Percentiles rank a stretch among this genome's conserved stretches.
These are phyloP conservation scores for Fusarium sp. DNA, from an alignment of 2,329 filamentous ascomycete genomes.

Conservation along the genomic window DNA sequence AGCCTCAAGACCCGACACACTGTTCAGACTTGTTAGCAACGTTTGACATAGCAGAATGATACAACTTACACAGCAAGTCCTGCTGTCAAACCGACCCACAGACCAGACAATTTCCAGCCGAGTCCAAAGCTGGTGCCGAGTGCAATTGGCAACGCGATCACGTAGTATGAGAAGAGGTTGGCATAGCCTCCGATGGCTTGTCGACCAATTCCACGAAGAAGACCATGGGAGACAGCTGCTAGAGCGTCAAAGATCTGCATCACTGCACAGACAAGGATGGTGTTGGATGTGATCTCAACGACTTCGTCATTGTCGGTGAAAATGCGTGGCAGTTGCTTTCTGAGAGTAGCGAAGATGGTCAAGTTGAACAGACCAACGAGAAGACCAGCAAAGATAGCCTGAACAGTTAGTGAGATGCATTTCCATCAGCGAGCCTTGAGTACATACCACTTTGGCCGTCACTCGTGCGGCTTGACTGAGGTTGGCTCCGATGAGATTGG, in stretches of 20 bases:
- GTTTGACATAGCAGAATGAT: fast-evolving
- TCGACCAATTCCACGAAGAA: constrained; percentile 84
- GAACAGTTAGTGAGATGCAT: fast-evolving
- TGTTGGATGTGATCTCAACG: constrained; percentile 70
- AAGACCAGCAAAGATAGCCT: constrained; percentile 71
- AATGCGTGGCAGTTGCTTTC: constrained; percentile 77
- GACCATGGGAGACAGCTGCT: constrained; percentile 81
- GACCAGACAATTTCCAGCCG: constrained; percentile 78
- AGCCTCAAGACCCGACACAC: constrained; percentile 36
- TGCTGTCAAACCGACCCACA: constrained; percentile 84
- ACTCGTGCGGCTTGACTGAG: constrained; percentile 81
- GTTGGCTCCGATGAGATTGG: constrained; percentile 88
- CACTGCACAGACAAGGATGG: constrained; percentile 81
- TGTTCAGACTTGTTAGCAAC: constrained; percentile 1
- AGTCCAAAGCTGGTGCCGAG: constrained; percentile 81
- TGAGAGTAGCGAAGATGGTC: constrained; percentile 72
- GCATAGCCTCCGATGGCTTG: constrained; percentile 90
- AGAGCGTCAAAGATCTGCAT: constrained; percentile 92
- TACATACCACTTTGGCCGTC: constrained; percentile 75
- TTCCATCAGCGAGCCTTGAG: neutral
- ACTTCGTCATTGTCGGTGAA: constrained; percentile 79
- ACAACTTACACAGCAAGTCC: constrained; percentile 71
- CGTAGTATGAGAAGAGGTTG: constrained; percentile 87
- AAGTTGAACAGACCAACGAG: constrained; percentile 82
- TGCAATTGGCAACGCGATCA: constrained; percentile 83